Percentiles rank a stretch among this genome's conserved stretches.
Conservation (phyloP, 179 eudicot species). For the Silene vulgaris region DNA sequence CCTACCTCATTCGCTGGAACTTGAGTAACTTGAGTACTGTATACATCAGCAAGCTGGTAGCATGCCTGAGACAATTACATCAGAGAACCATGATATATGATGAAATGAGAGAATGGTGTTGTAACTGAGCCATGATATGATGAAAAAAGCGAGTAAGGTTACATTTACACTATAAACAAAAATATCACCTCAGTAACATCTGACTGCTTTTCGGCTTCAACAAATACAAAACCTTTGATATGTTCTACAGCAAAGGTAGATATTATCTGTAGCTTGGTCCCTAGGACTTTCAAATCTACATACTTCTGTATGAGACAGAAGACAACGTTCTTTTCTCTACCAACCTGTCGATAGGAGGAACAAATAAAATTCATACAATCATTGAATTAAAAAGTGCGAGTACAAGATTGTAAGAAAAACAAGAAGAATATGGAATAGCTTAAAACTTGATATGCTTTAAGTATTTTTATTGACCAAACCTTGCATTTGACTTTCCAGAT, state of each 20-base stretch:
- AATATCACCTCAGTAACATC: constrained; percentile 69
- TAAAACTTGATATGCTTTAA: constrained; percentile 14
- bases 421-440: constrained; percentile 4
- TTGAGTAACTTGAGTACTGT: constrained; percentile 47
- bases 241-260: constrained; percentile 83
- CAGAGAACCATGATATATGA: constrained; percentile 11
- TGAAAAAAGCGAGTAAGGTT: too few species aligned
- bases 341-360: constrained; percentile 46
- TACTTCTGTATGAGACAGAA: constrained; percentile 89
- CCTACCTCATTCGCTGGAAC: constrained; percentile 67
- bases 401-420: neutral
- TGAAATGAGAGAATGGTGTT: neutral
- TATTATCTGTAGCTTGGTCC: constrained; percentile 69
- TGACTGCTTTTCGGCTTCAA: constrained; percentile 74
- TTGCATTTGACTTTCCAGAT: constrained; percentile 98
- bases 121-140: neutral
- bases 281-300: constrained; percentile 56
- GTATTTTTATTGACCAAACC: constrained; percentile 37
- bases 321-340: constrained; percentile 83
- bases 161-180: constrained; percentile 6
- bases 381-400: neutral
- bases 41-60: constrained; percentile 67
- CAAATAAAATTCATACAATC: neutral
- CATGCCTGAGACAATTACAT: constrained; percentile 45
- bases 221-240: constrained; percentile 74